Evolutionary conservation across 1,284 basidiomycete genomes (phyloP).

Genomic region (Ceratobasidium sp.): DNA sequence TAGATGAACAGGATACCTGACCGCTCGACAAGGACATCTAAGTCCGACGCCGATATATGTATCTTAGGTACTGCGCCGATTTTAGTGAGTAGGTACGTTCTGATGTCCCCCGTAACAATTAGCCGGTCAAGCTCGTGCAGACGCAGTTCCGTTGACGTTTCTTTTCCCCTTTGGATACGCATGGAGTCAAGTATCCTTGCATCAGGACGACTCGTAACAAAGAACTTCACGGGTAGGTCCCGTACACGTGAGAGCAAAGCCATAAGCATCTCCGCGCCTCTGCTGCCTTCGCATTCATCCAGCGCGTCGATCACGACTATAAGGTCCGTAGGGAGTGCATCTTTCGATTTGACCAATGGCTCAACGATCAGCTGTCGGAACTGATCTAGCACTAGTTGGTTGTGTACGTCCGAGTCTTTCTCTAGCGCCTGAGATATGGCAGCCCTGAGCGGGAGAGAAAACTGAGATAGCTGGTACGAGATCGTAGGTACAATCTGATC

Average conservation of each 20-base stretch:
- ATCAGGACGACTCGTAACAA: neutral
- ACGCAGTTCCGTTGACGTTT: neutral
- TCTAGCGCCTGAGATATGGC: neutral
- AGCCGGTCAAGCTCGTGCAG: conserved; percentile 2
- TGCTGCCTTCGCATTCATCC: conserved; percentile 21
- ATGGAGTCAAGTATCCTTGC: neutral
- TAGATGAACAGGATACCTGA: conserved; percentile 30
- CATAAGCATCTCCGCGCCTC: neutral
- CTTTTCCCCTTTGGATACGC: neutral
- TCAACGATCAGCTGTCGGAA: neutral
- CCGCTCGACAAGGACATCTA: neutral
- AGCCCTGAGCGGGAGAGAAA: neutral
- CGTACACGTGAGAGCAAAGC: neutral
- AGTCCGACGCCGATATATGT: neutral
- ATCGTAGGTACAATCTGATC: neutral
- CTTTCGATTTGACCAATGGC: neutral
- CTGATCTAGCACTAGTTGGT: neutral
- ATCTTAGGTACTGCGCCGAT: neutral
- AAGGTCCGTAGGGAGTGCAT: neutral
- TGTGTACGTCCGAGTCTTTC: neutral
- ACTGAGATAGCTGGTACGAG: conserved; percentile 10
- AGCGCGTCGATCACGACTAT: conserved; percentile 10
- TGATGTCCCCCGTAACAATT: conserved; percentile 2
- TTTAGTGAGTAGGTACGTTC: neutral
- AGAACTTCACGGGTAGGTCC: neutral